Percentiles rank a stretch among this genome's conserved stretches.
phyloP scores from a whole-genome alignment of 345 rosid genomes.

The Hypericum androsaemum region DNA sequence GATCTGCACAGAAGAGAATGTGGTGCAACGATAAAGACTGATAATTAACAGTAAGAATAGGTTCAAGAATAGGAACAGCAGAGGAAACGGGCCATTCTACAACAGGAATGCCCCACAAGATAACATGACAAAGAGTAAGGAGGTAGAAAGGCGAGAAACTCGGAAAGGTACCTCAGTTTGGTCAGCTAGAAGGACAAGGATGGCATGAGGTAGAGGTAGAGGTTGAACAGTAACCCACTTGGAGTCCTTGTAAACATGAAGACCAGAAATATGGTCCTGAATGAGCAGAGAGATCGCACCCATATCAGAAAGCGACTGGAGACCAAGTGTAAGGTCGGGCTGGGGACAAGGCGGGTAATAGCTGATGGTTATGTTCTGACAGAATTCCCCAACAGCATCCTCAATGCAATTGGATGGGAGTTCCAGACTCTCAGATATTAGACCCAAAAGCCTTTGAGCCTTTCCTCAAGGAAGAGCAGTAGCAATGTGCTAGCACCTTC shows the following conservation, averaged over 20 bases:
- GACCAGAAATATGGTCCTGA: constrained; percentile 77
- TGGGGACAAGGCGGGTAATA: constrained; percentile 89
- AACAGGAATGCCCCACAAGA: neutral
- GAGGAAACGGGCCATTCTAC: neutral
- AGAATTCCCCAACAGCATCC: constrained; percentile 63
- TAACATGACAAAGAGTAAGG: neutral
- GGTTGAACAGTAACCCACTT: constrained; percentile 64
- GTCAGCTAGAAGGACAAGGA: constrained; percentile 63
- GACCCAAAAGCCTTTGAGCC: constrained; percentile 47
- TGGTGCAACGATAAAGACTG: neutral
- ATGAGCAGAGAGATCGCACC: constrained; percentile 73
- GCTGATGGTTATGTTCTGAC: constrained; percentile 79
- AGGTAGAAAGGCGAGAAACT: neutral
- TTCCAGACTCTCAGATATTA: constrained; percentile 60
- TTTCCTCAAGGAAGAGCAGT: too few species aligned
- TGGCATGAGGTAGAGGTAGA: constrained; percentile 43
- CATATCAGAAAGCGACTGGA: constrained; percentile 81
- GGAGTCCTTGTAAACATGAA: constrained; percentile 57
- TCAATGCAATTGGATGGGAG: constrained; percentile 38
- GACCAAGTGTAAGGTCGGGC: constrained; percentile 82
- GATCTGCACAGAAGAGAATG: constrained; percentile 35
- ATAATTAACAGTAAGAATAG: neutral
- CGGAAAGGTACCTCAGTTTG: constrained; percentile 59
- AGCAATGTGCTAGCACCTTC: too few species aligned
- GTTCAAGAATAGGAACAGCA: neutral